Conservation (phyloP, 1,139 yeast species). For the Blastobotrys ciferrii region DNA sequence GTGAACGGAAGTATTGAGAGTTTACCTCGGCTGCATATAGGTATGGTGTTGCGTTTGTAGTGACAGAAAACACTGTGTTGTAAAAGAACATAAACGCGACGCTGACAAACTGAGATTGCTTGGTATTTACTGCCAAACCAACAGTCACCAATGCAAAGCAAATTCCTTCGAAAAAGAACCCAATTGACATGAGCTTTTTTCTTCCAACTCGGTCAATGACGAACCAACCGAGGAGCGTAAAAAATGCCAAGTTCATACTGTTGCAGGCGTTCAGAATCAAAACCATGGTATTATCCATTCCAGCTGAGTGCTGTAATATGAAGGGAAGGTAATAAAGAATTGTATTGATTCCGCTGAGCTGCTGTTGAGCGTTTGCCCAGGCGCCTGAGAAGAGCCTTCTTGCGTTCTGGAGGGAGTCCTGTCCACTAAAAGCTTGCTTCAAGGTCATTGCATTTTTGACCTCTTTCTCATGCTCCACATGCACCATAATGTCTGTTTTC, state of each 20-base stretch:
- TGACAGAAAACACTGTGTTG: constrained; percentile 13
- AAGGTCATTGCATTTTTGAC: neutral
- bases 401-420: constrained; percentile 3
- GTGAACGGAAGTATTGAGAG: constrained; percentile 66
- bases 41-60: constrained; percentile 41
- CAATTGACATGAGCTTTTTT: constrained; percentile 11
- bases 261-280: constrained; percentile 11
- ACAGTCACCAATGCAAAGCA: constrained; percentile 12
- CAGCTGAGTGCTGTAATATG: constrained; percentile 2
- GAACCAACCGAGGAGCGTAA: constrained; percentile 9
- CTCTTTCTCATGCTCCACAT: neutral
- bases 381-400: constrained; percentile 11
- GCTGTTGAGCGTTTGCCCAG: constrained; percentile 7
- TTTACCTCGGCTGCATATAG: constrained; percentile 46
- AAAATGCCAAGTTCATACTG: constrained; percentile 13
- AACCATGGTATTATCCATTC: neutral
- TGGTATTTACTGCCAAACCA: constrained; percentile 15
- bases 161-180: constrained; percentile 15
- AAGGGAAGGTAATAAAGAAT: constrained; percentile 11
- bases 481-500: neutral
- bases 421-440: neutral
- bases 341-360: constrained; percentile 11
- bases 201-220: constrained; percentile 14
- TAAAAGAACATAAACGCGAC: constrained; percentile 26
- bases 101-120: constrained; percentile 17